These are phyloP conservation scores for Bolboschoenus planiculmis DNA, from an alignment of 176 grass and related monocot species.

Conservation along the genomic window DNA sequence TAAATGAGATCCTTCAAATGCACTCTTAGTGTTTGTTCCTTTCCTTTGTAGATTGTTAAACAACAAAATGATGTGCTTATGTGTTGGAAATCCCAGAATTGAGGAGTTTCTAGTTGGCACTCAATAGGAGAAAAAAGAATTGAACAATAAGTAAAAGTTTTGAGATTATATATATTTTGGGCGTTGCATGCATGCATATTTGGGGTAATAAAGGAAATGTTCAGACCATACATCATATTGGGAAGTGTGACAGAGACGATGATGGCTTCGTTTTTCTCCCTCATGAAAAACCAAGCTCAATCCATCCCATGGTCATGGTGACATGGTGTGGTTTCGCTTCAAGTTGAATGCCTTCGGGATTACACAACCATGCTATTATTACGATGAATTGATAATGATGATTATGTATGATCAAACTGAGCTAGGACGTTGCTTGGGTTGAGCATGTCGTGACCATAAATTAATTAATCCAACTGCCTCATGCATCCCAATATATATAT, in stretches of 20 bases:
- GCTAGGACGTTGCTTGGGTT: background rate
- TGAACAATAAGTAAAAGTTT: background rate
- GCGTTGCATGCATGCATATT: background rate
- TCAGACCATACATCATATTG: background rate
- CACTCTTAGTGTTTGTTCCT: background rate
- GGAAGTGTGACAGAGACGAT: conserved; percentile 7
- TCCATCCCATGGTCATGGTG: background rate
- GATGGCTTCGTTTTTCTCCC: background rate
- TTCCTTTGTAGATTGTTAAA: background rate
- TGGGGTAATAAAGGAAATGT: background rate
- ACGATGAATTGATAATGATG: background rate
- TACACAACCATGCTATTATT: conserved; percentile 22
- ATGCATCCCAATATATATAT: conserved; percentile 1
- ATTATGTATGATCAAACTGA: background rate
- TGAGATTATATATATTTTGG: background rate
- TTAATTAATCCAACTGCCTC: background rate
- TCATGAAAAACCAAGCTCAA: background rate
- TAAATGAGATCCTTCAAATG: background rate
- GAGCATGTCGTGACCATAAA: conserved; percentile 4
- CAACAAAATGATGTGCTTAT: background rate
- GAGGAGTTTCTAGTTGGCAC: background rate
- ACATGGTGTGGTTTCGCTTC: background rate
- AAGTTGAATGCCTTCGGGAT: conserved; percentile 4
- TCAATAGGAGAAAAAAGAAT: background rate
- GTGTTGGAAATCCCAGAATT: background rate